These are phyloP conservation scores for Coniochaeta hoffmannii DNA, from an alignment of 2,329 filamentous ascomycete genomes.

Conservation along the genomic window DNA sequence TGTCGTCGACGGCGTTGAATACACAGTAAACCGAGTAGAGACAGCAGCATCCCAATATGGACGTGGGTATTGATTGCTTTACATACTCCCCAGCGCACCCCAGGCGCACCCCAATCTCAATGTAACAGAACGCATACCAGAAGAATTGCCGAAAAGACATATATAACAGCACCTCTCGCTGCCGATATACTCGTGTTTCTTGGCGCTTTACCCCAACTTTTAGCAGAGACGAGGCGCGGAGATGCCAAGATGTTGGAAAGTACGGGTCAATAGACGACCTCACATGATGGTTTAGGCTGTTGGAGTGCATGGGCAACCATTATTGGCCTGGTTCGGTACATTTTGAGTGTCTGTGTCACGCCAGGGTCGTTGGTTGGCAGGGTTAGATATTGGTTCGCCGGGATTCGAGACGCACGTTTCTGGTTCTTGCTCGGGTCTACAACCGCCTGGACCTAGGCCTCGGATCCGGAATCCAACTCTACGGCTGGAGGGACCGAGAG, in stretches of 20 bases:
- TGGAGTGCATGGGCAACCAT: not conserved
- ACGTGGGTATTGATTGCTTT: not conserved
- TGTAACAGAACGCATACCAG: not conserved
- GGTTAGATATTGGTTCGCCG: no score
- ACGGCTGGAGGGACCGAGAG: no score
- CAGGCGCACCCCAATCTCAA: not conserved
- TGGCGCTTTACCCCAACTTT: not conserved
- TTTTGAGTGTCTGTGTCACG: not conserved
- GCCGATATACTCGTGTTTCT: not conserved
- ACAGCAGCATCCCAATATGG: not conserved
- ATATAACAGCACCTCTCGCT: not conserved
- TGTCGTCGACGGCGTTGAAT: not conserved
- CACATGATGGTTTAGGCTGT: constrained; percentile 1
- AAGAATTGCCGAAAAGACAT: not conserved
- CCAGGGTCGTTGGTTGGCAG: no score
- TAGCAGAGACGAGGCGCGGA: not conserved
- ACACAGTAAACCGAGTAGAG: not conserved
- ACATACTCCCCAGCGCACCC: not conserved
- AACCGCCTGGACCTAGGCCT: not conserved
- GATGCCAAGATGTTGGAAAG: not conserved
- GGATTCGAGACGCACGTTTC: not conserved
- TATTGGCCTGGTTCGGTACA: not conserved
- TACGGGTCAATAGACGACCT: not conserved
- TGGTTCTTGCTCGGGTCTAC: not conserved
- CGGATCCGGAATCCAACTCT: not conserved